Base-by-base conservation (phyloP, 1,284 basidiomycete genomes). In the Exobasidium rhododendri region DNA sequence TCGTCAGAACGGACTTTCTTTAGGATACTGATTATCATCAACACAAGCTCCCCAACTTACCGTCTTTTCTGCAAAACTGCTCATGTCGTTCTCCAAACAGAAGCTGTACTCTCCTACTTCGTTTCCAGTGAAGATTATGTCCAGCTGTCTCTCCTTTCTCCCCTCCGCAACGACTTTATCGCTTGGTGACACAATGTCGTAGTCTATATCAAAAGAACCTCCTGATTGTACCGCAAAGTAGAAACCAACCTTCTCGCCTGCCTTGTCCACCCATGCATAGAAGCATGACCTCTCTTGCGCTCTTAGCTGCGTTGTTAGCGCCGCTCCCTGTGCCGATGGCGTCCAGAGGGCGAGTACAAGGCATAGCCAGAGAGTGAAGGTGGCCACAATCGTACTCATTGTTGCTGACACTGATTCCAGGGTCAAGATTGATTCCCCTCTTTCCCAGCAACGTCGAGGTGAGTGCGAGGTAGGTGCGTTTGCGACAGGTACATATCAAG, bases 191-290 rank as follows among this genome's bases (percentile, higher is more conserved):
- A 88, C 91, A 67, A 99, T 86, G 67, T 89, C 87, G 80, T 91
- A 99, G 83, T 97, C 92, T 62, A 98, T 90, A 79, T 98, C 94
- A 81, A 98, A 98, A 5, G 89, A 88, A 53, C 94, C 96, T 59
- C 96, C 94, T 44, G 91, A 90, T 86, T 98, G 96, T 29, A 98
- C 92, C 22, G 83, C 83, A 71, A 84, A 85, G 79, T 85, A 84
- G 75, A 84, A 85, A 56, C 91, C 89, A 65, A 94, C 88, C 84
- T 94, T 94, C 82, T 94, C 91, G 47, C 89, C 89, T 0, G 84
- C 86, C 81, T 92, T 91, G 83, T 97, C 94, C n/a, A 96, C 93
- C 79, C 94, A 92, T 5, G 92, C 91, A 76, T 92, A 97, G 82
- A 94, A 98, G 81, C 96, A 99, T 59, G 90, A 82, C 22, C 90